Conservation (phyloP, 73 alveolate species). For the Tetrahymena thermophila region DNA sequence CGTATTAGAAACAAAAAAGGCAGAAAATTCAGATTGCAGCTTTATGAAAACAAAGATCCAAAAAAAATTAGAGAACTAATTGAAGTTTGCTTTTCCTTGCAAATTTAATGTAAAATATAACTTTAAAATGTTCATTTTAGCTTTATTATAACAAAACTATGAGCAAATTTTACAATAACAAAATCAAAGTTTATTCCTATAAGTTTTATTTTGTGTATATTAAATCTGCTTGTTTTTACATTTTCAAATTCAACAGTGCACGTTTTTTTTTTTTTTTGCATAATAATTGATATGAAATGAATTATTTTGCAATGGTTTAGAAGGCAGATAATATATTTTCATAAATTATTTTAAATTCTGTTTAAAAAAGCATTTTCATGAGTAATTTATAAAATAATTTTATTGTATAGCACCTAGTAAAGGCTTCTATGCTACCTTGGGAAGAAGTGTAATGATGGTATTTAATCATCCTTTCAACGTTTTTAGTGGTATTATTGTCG, state of each 20-base stretch:
- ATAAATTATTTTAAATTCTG: too few relatives aligned
- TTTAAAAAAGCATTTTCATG: too few relatives aligned
- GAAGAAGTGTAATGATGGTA: background rate
- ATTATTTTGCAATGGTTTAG: background rate
- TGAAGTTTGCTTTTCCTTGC: background rate
- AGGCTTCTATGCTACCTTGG: background rate
- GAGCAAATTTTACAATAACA: background rate
- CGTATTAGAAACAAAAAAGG: background rate
- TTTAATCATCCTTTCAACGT: background rate
- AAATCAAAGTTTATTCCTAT: background rate
- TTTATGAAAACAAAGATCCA: background rate
- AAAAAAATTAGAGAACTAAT: background rate
- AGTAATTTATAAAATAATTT: background rate
- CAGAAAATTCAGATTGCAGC: background rate
- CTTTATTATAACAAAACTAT: background rate
- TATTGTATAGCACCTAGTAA: background rate
- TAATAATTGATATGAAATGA: background rate
- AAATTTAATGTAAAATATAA: background rate
- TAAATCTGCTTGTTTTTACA: background rate
- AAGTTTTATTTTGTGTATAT: background rate
- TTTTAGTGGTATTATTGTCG: background rate
- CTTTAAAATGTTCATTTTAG: too few relatives aligned
- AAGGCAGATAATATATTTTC: too few relatives aligned
- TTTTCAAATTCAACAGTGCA: background rate
- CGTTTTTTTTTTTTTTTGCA: background rate